phyloP scores from a whole-genome alignment of 306 rosid genomes.

The Glycine latifolia region DNA sequence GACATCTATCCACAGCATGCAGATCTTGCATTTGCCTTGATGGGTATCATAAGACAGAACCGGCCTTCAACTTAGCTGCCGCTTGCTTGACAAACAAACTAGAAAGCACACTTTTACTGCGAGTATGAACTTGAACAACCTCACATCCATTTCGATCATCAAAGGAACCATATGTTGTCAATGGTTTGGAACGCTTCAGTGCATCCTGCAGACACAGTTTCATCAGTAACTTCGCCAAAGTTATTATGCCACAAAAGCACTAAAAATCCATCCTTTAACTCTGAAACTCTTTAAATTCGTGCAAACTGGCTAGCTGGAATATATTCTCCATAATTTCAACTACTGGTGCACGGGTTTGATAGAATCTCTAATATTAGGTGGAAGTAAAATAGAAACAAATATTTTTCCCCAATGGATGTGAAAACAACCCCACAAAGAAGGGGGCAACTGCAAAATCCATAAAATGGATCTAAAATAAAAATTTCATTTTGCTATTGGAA shows the following conservation, averaged over 20 bases:
- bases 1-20: neutral
- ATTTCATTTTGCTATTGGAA: neutral
- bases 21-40: constrained; percentile 34
- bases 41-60: constrained; percentile 54
- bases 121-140: constrained; percentile 59
- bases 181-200: constrained; percentile 62
- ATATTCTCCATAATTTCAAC: neutral
- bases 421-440: neutral
- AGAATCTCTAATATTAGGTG: neutral
- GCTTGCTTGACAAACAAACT: constrained; percentile 80
- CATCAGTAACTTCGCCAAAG: neutral
- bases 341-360: neutral
- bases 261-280: neutral
- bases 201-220: constrained; percentile 61
- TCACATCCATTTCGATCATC: constrained; percentile 61
- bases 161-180: constrained; percentile 71
- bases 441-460: neutral
- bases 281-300: neutral
- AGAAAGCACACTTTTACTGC: constrained; percentile 90
- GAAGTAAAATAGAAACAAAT: neutral
- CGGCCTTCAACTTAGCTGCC: constrained; percentile 59
- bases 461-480: neutral
- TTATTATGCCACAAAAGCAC: neutral
- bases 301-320: neutral
- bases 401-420: neutral